A percentile compares a stretch with the other conserved stretches of the same genome.
phyloP scores from a whole-genome alignment of 1,284 basidiomycete genomes.

The Bjerkandera adusta region DNA sequence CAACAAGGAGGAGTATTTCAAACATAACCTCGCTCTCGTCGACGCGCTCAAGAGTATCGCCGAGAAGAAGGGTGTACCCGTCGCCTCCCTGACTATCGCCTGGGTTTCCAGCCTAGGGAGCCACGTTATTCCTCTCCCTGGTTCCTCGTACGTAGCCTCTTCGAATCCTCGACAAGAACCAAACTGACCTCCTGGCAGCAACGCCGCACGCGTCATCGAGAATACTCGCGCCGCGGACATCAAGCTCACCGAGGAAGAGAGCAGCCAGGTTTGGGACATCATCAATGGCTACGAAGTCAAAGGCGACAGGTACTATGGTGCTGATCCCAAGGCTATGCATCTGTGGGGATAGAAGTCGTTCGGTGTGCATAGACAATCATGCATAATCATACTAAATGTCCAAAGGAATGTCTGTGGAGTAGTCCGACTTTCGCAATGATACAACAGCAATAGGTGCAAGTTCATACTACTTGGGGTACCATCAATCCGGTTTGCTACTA shows the following conservation, averaged over 20 bases:
- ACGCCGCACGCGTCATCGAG: constrained; percentile 39
- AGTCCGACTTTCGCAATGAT: too few species aligned
- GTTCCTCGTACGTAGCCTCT: constrained; percentile 36
- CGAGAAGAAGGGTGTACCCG: constrained; percentile 45
- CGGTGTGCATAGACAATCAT: too few species aligned
- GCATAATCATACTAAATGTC: too few species aligned
- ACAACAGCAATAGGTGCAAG: too few species aligned
- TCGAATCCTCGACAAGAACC: too few species aligned
- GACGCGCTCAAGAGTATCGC: constrained; percentile 45
- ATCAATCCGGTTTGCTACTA: too few species aligned
- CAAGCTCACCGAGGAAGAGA: constrained; percentile 37
- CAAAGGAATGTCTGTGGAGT: too few species aligned
- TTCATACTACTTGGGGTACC: too few species aligned
- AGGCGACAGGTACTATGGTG: constrained; percentile 31
- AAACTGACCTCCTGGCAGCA: too few species aligned
- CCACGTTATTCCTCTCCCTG: constrained; percentile 54
- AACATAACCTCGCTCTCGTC: constrained; percentile 56
- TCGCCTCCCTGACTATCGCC: constrained; percentile 60
- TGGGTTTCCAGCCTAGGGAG: constrained; percentile 51
- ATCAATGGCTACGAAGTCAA: constrained; percentile 28
- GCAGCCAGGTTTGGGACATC: constrained; percentile 34
- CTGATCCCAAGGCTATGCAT: constrained; percentile 21
- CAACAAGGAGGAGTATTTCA: constrained; percentile 42
- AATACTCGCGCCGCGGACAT: constrained; percentile 44
- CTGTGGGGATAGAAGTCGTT: constrained; percentile 32